A percentile compares a stretch with the other conserved stretches of the same genome.
Conservation (phyloP, 306 rosid species). For the Fagus crenata region DNA sequence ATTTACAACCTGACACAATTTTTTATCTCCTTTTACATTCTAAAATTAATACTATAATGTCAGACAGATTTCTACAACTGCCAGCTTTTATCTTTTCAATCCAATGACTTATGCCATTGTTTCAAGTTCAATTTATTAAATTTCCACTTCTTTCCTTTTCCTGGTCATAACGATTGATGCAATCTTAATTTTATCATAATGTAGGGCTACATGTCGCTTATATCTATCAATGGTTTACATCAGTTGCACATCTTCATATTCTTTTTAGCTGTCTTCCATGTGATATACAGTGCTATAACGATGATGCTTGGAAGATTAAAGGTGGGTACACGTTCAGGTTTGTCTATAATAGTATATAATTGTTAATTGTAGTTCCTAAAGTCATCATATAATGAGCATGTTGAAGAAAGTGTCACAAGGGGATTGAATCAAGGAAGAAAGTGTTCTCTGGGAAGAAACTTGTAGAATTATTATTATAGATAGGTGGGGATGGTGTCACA, state of each 20-base stretch:
- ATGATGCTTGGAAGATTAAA: slow-evolving; percentile 87
- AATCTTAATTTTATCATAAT: slow-evolving; percentile 17
- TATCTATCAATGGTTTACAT: slow-evolving; percentile 73
- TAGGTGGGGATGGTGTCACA: too few species aligned
- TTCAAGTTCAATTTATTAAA: background rate
- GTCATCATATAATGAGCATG: background rate
- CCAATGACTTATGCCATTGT: background rate
- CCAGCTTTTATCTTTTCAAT: background rate
- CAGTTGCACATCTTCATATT: slow-evolving; percentile 93
- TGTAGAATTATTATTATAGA: too few species aligned
- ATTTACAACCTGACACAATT: background rate
- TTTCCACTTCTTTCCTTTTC: background rate
- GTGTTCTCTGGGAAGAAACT: too few species aligned
- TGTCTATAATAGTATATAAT: background rate
- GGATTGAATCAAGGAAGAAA: too few species aligned
- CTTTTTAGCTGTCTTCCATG: slow-evolving; percentile 88
- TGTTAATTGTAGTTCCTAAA: background rate
- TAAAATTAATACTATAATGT: background rate
- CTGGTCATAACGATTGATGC: background rate
- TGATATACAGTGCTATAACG: slow-evolving; percentile 72
- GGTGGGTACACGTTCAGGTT: slow-evolving; percentile 41
- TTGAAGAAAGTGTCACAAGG: background rate
- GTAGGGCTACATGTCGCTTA: slow-evolving; percentile 71
- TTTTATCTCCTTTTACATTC: background rate
- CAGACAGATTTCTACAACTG: background rate